phyloP scores from a whole-genome alignment of 768 basidiomycete genomes.

The Leucosporidium scottii region DNA sequence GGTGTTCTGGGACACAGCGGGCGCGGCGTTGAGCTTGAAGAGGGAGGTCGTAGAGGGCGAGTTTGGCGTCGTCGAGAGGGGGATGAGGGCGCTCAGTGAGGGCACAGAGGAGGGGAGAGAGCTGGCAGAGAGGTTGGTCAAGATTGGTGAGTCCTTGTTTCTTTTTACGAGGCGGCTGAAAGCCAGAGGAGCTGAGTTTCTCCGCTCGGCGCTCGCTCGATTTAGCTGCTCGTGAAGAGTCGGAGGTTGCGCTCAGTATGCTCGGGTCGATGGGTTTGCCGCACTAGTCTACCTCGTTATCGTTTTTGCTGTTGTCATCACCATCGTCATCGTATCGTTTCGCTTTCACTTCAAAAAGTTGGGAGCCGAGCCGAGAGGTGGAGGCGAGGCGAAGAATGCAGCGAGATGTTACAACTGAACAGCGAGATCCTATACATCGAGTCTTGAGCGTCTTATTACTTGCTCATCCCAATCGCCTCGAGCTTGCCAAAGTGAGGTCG shows the following conservation, averaged over 20 bases:
- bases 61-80: neutral
- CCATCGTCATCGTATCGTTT: too few relatives aligned
- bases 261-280: neutral
- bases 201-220: neutral
- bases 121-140: neutral
- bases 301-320: too few relatives aligned
- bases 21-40: constrained; percentile 1
- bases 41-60: constrained; percentile 3
- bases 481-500: constrained; percentile 83
- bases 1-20: neutral
- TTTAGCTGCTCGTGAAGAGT: neutral
- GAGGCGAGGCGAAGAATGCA: too few relatives aligned
- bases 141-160: neutral
- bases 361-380: too few relatives aligned
- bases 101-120: neutral
- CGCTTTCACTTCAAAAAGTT: too few relatives aligned
- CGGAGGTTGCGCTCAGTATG: neutral
- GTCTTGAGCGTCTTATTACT: neutral
- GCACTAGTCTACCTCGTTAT: too few relatives aligned
- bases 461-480: constrained; percentile 49
- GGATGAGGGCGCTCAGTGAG: neutral
- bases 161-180: neutral
- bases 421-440: too few relatives aligned
- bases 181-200: neutral
- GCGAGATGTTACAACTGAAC: too few relatives aligned